phyloP scores from a whole-genome alignment of 179 eudicot genomes.

The Heliamphora pulchella region DNA sequence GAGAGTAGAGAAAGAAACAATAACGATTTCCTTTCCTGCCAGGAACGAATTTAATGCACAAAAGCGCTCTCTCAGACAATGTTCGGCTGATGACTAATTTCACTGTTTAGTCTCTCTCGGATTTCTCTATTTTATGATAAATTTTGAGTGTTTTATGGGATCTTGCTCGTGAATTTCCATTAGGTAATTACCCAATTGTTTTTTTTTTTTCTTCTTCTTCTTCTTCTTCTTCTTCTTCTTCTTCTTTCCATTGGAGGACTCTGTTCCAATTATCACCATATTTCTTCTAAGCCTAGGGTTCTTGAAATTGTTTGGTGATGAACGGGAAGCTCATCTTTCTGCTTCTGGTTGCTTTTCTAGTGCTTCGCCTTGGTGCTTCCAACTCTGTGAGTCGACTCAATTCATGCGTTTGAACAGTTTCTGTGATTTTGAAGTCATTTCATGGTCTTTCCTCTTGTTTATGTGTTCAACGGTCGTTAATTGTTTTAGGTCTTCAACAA shows the following conservation, averaged over 20 bases:
- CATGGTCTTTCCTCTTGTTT: background rate
- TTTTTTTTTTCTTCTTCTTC: too few species aligned
- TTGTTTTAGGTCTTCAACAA: constrained; percentile 12
- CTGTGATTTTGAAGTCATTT: background rate
- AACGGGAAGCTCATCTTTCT: constrained; percentile 6
- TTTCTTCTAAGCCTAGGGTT: background rate
- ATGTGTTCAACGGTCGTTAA: background rate
- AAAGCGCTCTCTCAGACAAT: too few species aligned
- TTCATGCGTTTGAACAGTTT: background rate
- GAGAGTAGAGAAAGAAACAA: too few species aligned
- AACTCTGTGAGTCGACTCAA: constrained; percentile 12
- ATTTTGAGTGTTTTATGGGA: too few species aligned
- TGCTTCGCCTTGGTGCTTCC: constrained; percentile 19
- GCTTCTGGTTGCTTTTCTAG: constrained; percentile 14
- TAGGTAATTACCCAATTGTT: too few species aligned
- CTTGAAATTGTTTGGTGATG: constrained; percentile 8
- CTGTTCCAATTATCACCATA: background rate
- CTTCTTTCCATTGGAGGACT: background rate
- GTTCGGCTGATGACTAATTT: too few species aligned
- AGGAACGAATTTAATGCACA: too few species aligned
- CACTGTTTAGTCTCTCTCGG: too few species aligned
- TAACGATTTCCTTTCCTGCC: too few species aligned
- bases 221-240: too few species aligned
- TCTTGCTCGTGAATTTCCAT: too few species aligned
- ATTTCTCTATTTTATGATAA: too few species aligned